These are phyloP conservation scores for Emmonsia crescens DNA, from an alignment of 2,329 filamentous ascomycete genomes.

Conservation along the genomic window DNA sequence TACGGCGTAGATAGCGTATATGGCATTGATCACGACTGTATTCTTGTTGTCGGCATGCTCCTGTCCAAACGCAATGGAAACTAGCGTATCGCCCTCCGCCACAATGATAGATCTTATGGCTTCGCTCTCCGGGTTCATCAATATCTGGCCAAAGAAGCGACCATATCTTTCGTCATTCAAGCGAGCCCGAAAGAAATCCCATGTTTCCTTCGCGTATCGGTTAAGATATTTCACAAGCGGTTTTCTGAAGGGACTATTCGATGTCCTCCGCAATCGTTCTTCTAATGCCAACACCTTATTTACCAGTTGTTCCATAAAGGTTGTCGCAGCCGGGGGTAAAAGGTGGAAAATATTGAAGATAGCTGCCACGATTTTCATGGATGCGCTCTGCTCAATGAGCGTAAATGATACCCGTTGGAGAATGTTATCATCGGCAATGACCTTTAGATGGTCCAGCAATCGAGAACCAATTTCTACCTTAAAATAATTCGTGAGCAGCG, in stretches of 20 bases:
- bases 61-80: conserved; percentile 52
- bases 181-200: conserved; percentile 65
- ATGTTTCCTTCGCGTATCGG: conserved; percentile 80
- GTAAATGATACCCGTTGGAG: conserved; percentile 90
- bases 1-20: conserved; percentile 74
- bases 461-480: conserved; percentile 95
- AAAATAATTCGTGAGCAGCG: conserved; percentile 93
- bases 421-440: conserved; percentile 67
- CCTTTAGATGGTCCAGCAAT: conserved; percentile 86
- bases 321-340: conserved; percentile 78
- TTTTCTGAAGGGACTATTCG: conserved; percentile 80
- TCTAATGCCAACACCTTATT: conserved; percentile 86
- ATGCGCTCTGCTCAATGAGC: conserved; percentile 80
- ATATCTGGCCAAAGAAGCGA: conserved; percentile 78
- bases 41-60: conserved; percentile 59
- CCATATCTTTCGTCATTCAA: conserved; percentile 80
- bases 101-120: conserved; percentile 64
- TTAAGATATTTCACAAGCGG: conserved; percentile 91
- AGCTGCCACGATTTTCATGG: conserved; percentile 89
- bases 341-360: conserved; percentile 97
- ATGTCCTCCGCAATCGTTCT: conserved; percentile 70
- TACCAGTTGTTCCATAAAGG: conserved; percentile 82
- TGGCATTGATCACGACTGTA: conserved; percentile 71
- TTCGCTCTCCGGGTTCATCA: conserved; percentile 63
- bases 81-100: conserved; percentile 60